A percentile compares a stretch with the other conserved stretches of the same genome.
Conservation (phyloP, 2,329 filamentous ascomycete species). For the Coleophoma eucalyptorum region DNA sequence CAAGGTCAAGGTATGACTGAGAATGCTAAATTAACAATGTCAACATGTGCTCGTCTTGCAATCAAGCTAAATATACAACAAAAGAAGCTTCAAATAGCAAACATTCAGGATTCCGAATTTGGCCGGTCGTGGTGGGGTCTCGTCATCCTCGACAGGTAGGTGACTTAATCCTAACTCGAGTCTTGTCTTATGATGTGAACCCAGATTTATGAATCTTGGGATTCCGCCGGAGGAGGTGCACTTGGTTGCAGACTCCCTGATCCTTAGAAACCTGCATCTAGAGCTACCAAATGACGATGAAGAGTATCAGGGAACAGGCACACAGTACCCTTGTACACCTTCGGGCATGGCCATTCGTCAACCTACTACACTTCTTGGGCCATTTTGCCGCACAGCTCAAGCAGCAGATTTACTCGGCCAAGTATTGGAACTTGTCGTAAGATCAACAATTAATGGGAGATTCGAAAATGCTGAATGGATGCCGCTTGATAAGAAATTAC, state of each 20-base stretch:
- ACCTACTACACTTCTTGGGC: slow-evolving; percentile 15
- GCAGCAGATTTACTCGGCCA: slow-evolving; percentile 13
- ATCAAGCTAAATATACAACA: slow-evolving; percentile 9
- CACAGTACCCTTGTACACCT: slow-evolving; percentile 2
- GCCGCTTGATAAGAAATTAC: slow-evolving; percentile 9
- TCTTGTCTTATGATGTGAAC: neutral
- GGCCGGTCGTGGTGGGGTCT: slow-evolving; percentile 18
- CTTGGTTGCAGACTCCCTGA: slow-evolving; percentile 10
- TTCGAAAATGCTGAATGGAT: slow-evolving; percentile 8
- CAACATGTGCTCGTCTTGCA: slow-evolving; percentile 11
- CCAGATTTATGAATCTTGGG: slow-evolving; percentile 15
- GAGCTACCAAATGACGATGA: slow-evolving; percentile 16
- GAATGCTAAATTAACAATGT: slow-evolving; percentile 13
- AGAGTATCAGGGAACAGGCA: neutral
- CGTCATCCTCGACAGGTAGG: slow-evolving; percentile 14
- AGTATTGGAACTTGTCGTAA: slow-evolving; percentile 10
- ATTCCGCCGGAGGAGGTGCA: slow-evolving; percentile 14
- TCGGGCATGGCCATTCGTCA: slow-evolving; percentile 11
- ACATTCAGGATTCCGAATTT: slow-evolving; percentile 16
- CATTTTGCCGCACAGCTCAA: slow-evolving; percentile 16
- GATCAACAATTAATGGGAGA: slow-evolving; percentile 5
- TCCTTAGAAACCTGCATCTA: slow-evolving; percentile 8
- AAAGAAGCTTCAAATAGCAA: neutral
- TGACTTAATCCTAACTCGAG: neutral
- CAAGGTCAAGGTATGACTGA: slow-evolving; percentile 15